These are phyloP conservation scores for Glarea lozoyensis DNA, from an alignment of 495 filamentous ascomycete species.

Conservation along the genomic window DNA sequence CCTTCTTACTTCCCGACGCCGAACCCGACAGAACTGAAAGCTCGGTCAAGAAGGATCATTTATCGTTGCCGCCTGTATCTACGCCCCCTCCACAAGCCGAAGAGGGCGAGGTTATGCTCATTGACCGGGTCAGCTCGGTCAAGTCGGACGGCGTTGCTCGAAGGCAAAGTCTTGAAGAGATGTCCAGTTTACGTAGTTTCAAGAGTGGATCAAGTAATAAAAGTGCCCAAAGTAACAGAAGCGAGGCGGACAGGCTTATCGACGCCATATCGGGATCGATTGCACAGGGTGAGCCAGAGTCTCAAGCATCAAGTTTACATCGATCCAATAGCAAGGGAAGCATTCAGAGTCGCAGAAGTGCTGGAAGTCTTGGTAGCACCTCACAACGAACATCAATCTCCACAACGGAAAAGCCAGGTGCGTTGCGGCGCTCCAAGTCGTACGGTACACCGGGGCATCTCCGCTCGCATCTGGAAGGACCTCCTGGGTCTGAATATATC, in stretches of 20 bases:
- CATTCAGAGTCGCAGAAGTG: constrained; percentile 10
- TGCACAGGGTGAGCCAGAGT: constrained; percentile 30
- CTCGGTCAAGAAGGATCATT: constrained; percentile 8
- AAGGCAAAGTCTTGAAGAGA: constrained; percentile 31
- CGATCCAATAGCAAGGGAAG: constrained; percentile 26
- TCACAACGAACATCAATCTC: neutral
- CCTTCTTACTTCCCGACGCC: constrained; percentile 51
- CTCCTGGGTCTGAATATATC: constrained; percentile 30
- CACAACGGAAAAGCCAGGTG: constrained; percentile 2
- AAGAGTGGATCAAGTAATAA: constrained; percentile 41
- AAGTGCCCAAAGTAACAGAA: constrained; percentile 47
- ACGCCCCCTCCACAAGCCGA: constrained; percentile 23
- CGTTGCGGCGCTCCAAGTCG: constrained; percentile 10
- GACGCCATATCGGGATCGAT: constrained; percentile 62
- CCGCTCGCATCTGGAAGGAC: constrained; percentile 2
- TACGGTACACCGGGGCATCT: constrained; percentile 13
- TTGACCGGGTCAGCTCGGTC: constrained; percentile 33
- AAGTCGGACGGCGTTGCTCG: constrained; percentile 12
- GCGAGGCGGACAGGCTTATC: constrained; percentile 67
- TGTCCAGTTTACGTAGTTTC: constrained; percentile 38
- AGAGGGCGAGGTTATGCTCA: constrained; percentile 48
- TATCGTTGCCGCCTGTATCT: neutral
- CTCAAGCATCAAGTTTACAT: constrained; percentile 26
- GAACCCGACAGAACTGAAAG: constrained; percentile 14
- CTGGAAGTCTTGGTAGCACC: constrained; percentile 3